phyloP scores from a whole-genome alignment of 2,329 filamentous ascomycete species.

The Monilinia vaccinii-corymbosi region DNA sequence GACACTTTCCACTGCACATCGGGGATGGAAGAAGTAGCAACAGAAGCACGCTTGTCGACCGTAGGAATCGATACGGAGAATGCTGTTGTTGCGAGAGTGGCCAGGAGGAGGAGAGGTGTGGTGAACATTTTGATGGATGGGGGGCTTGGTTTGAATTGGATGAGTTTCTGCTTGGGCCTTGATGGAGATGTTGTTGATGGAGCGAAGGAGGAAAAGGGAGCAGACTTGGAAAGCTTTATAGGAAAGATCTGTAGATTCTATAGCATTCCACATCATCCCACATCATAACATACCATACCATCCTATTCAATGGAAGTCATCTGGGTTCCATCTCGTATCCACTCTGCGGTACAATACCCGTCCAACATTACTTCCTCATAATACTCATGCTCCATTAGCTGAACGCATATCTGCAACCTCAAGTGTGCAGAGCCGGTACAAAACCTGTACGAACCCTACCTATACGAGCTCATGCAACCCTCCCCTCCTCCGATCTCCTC shows the following conservation, averaged over 20 bases:
- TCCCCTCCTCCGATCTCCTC: neutral
- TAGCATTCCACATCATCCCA: neutral
- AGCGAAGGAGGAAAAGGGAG: neutral
- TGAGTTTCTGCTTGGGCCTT: neutral
- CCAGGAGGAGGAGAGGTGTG: neutral
- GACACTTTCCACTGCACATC: conserved; percentile 10
- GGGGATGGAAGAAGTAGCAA: neutral
- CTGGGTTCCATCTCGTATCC: neutral
- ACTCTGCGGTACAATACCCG: neutral
- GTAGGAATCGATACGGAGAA: neutral
- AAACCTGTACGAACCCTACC: neutral
- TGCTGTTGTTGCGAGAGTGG: neutral
- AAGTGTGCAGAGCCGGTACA: neutral
- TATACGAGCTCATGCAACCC: neutral
- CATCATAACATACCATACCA: neutral
- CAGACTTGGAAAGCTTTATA: neutral
- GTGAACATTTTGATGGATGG: conserved; percentile 4
- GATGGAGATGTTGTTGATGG: neutral
- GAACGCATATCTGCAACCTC: neutral
- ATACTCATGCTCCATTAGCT: neutral
- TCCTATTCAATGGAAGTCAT: neutral
- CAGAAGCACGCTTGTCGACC: neutral
- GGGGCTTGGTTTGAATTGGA: neutral
- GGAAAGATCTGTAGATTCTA: neutral
- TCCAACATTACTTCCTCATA: neutral